Percentiles rank a stretch among this genome's conserved stretches.
phyloP scores from a whole-genome alignment of 208 protist species.

The Trypanosomatidae sp. region DNA sequence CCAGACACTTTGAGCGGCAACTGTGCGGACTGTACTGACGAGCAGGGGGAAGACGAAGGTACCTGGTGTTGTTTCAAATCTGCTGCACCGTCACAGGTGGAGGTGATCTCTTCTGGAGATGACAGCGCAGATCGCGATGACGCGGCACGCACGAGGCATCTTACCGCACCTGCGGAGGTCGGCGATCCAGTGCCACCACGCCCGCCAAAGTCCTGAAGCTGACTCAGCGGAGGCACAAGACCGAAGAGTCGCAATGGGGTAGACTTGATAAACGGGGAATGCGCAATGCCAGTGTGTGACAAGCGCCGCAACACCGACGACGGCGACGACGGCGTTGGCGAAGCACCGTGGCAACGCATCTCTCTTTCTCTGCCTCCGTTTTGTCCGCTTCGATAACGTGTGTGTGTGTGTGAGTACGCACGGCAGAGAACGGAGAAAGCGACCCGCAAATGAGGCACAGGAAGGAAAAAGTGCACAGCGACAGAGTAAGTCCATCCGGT shows the following conservation, averaged over 20 bases:
- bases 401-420: conserved; percentile 1
- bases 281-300: background rate
- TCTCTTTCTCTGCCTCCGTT: background rate
- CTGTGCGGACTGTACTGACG: background rate
- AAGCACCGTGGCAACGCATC: background rate
- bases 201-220: background rate
- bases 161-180: background rate
- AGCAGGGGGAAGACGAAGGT: background rate
- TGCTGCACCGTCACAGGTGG: background rate
- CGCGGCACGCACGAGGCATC: background rate
- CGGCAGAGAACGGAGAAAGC: background rate
- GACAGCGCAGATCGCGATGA: background rate
- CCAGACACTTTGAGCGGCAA: background rate
- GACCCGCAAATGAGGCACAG: background rate
- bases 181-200: background rate
- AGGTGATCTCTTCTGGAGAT: background rate
- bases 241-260: background rate
- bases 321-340: background rate
- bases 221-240: background rate
- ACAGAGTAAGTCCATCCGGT: background rate
- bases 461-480: background rate
- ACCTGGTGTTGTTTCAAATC: background rate
- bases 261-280: background rate
- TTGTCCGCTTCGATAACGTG: background rate
- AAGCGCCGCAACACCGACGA: background rate